Evolutionary conservation across 805 yeast genomes (phyloP).

Genomic region (Danielia reshetovae): DNA sequence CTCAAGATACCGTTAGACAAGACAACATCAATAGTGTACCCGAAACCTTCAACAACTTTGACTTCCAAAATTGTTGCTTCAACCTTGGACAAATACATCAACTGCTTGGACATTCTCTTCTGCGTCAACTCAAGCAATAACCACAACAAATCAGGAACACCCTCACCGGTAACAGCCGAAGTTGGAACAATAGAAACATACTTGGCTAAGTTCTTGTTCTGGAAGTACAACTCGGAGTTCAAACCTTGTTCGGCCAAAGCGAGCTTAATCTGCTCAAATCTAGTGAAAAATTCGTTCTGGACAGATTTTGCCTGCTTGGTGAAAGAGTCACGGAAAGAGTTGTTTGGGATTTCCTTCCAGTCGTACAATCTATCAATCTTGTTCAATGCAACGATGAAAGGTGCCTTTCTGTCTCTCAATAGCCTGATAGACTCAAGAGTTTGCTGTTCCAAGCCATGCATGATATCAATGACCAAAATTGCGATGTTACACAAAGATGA

Average conservation of each 20-base stretch:
- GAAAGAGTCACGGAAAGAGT: constrained; percentile 93
- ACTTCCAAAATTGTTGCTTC: constrained; percentile 98
- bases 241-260: constrained; percentile 97
- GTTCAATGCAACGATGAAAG: constrained; percentile 94
- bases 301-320: constrained; percentile 79
- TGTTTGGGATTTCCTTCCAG: constrained; percentile 88
- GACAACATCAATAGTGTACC: constrained; percentile 97
- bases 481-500: constrained; percentile 99
- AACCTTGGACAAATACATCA: constrained; percentile 88
- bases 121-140: constrained; percentile 92
- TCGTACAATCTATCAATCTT: constrained; percentile 96
- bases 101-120: constrained; percentile 97
- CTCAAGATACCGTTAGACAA: constrained; percentile 91
- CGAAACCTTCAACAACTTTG: constrained; percentile 96
- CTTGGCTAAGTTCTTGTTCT: constrained; percentile 89
- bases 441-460: constrained; percentile 99
- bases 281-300: constrained; percentile 85
- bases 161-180: constrained; percentile 98
- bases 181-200: constrained; percentile 97
- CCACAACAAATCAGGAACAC: constrained; percentile 98
- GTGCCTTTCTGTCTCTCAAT: constrained; percentile 95
- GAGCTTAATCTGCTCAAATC: constrained; percentile 79
- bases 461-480: constrained; percentile 94
- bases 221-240: constrained; percentile 94
- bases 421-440: constrained; percentile 90